Evolutionary conservation across 257 asterid genomes (phyloP).

Genomic region (Plantago major): DNA sequence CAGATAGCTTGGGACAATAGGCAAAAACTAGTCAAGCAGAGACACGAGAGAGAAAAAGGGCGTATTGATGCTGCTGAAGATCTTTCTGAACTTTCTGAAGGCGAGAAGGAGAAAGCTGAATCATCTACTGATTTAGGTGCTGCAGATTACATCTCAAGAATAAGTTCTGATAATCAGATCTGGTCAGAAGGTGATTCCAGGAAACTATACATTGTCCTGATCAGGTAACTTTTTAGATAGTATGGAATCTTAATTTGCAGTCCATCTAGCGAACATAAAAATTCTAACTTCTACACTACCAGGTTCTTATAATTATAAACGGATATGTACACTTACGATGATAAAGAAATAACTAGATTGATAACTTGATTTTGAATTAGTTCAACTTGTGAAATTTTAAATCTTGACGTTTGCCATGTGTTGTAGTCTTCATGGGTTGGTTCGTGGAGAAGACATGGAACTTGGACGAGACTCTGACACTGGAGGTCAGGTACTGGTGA

Average conservation of each 20-base stretch:
- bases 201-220: conserved; percentile 56
- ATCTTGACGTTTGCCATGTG: conserved; percentile 18
- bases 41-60: conserved; percentile 43
- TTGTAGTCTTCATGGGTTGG: conserved; percentile 66
- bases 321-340: background rate
- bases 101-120: conserved; percentile 53
- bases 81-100: conserved; percentile 67
- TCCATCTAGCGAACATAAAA: background rate
- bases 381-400: conserved; percentile 3
- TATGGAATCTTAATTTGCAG: background rate
- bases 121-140: conserved; percentile 19
- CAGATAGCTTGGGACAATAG: conserved; percentile 67
- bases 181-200: conserved; percentile 44
- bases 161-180: conserved; percentile 41
- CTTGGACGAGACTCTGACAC: conserved; percentile 77
- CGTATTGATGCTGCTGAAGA: conserved; percentile 53
- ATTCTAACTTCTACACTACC: background rate
- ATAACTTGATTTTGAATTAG: background rate
- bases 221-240: conserved; percentile 36
- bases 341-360: background rate
- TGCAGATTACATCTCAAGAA: conserved; percentile 30
- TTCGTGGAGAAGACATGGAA: conserved; percentile 77
- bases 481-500: conserved; percentile 46
- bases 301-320: background rate
- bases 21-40: conserved; percentile 38